Evolutionary conservation across 164 flowering plant species (phyloP), one percentile per base, ranked within the genome.

Genomic region (Vitis rotundifolia): DNA sequence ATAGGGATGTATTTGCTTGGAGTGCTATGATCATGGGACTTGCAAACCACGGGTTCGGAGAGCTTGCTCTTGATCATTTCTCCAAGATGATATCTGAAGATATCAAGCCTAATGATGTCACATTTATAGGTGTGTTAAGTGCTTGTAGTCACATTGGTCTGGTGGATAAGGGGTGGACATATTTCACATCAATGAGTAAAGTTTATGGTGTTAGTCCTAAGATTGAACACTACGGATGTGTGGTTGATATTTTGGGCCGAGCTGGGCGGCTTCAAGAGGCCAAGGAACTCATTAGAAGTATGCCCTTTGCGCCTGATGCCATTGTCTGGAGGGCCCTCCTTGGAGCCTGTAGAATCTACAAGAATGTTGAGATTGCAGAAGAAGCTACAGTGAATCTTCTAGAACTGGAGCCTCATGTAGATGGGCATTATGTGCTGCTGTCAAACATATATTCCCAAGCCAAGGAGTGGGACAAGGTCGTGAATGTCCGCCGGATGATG

Each of bases 151-250:
- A 80, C 72, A 73, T 49, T 63, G 77, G 83, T 67, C 68, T 80
- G 8, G 81, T 78, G 5, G 71, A 67, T 22, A 67, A 14, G 68
- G 83, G 80, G 2, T 58, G 68, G 64, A 19, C 49, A 15, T 73
- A 67, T 63, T 80, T 80, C 66, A 50, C 49, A 44, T 75, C 76
- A 31, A 80, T 80, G 83, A 62, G 22, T 50, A 70, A 63, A 54
- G 64, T 65, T 52, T 68, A 73, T 68, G 75, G 71, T 48, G 49
- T 80, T 50, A 58, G 55, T 55, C 83, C 79, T 52, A 75, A 71
- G 56, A 50, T 77, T 55, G 81, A 80, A 67, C 83, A 80, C 59
- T 80, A 80, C 72, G 83, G 79, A 60, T 80, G 83, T 49, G 69
- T 80, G 79, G 75, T 80, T 63, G 83, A 80, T 70, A 68, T 77